These are phyloP conservation scores for Diaporthe sp. DNA, from an alignment of 2,329 filamentous ascomycete species.

Conservation along the genomic window DNA sequence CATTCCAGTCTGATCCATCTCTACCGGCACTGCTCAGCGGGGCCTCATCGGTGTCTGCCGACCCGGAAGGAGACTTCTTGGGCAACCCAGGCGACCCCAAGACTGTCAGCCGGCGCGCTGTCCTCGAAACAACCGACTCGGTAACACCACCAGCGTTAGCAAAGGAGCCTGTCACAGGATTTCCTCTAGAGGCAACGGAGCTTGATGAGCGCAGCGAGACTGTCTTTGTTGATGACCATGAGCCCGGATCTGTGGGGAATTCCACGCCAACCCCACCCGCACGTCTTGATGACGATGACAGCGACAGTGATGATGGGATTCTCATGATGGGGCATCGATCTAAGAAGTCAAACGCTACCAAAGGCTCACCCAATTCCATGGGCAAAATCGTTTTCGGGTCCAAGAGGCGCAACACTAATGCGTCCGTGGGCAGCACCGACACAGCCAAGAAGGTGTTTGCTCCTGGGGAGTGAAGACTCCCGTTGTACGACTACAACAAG, in stretches of 20 bases:
- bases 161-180: conserved; percentile 62
- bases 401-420: conserved; percentile 70
- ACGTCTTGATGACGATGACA: conserved; percentile 61
- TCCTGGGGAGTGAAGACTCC: conserved; percentile 50
- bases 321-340: conserved; percentile 55
- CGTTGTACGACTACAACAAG: not conserved
- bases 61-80: conserved; percentile 73
- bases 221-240: conserved; percentile 49
- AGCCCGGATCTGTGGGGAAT: conserved; percentile 44
- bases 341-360: conserved; percentile 38
- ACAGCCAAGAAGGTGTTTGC: conserved; percentile 71
- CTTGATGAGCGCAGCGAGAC: conserved; percentile 49
- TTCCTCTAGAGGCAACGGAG: conserved; percentile 59
- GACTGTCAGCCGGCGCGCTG: conserved; percentile 58
- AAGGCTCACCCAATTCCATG: conserved; percentile 44
- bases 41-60: conserved; percentile 74
- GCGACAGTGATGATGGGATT: conserved; percentile 68
- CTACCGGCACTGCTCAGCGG: conserved; percentile 74
- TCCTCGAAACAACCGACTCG: conserved; percentile 67
- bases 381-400: conserved; percentile 53
- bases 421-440: conserved; percentile 73
- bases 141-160: conserved; percentile 66
- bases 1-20: conserved; percentile 75
- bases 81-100: conserved; percentile 66
- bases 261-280: conserved; percentile 41